A percentile compares a stretch with the other conserved stretches of the same genome.
Conservation (phyloP, 1,284 basidiomycete species). For the Hemileia vastatrix region DNA sequence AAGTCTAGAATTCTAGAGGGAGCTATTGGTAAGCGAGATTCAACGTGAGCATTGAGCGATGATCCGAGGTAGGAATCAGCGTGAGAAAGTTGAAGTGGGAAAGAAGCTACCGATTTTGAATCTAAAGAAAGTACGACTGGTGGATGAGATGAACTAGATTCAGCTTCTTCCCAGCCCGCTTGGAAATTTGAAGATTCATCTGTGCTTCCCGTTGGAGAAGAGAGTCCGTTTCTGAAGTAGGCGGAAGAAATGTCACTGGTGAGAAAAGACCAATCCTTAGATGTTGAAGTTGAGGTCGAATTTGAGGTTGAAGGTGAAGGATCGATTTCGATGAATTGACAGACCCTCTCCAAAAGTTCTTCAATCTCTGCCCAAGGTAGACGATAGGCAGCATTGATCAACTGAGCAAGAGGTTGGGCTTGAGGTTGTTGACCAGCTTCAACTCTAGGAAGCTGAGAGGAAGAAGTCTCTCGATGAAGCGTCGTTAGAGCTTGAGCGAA, state of each 20-base stretch:
- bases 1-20: constrained; percentile 23
- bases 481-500: constrained; percentile 65
- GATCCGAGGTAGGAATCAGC: constrained; percentile 72
- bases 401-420: constrained; percentile 57
- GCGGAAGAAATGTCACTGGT: no score
- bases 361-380: constrained; percentile 66
- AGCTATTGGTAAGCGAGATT: no score
- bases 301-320: constrained; percentile 47
- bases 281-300: not conserved
- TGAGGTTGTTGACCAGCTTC: no score
- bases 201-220: constrained; percentile 15
- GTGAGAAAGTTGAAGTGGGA: constrained; percentile 79
- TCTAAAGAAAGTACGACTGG: constrained; percentile 67
- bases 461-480: constrained; percentile 52
- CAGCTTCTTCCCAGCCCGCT: constrained; percentile 53
- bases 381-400: constrained; percentile 87
- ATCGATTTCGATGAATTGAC: constrained; percentile 52
- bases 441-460: constrained; percentile 1
- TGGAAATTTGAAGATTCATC: constrained; percentile 21
- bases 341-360: constrained; percentile 55
- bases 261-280: no score
- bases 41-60: no score
- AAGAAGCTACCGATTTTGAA: constrained; percentile 68
- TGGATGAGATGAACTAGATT: constrained; percentile 57
- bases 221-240: no score